These are phyloP conservation scores for Phytophthora pluvialis DNA, from an alignment of 352 stramenopile genomes.

Conservation along the genomic window DNA sequence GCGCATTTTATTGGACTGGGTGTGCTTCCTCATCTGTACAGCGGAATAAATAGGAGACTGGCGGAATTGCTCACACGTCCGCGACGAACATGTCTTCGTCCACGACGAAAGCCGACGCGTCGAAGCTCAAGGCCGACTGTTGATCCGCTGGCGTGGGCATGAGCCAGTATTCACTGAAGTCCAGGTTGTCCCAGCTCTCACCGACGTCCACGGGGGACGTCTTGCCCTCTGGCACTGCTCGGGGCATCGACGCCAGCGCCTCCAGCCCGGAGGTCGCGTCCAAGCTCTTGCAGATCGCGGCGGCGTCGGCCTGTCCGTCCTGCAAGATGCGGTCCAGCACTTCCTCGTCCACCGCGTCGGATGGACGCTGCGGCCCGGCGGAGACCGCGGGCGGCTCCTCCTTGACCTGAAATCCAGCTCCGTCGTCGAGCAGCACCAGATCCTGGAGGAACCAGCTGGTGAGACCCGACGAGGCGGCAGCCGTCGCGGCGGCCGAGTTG, in stretches of 20 bases:
- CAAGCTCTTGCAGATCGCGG: slow-evolving; percentile 19
- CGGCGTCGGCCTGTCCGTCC: slow-evolving; percentile 21
- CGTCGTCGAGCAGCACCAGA: slow-evolving; percentile 37
- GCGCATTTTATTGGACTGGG: slow-evolving; percentile 19
- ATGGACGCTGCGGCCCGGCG: slow-evolving; percentile 2
- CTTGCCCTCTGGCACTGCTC: slow-evolving; percentile 17
- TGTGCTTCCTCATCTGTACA: slow-evolving; percentile 27
- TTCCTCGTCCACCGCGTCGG: slow-evolving; percentile 20
- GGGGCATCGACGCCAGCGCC: slow-evolving; percentile 17
- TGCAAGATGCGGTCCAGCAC: slow-evolving; percentile 24
- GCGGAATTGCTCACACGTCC: slow-evolving; percentile 32
- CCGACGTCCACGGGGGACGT: slow-evolving; percentile 51
- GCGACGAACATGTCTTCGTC: slow-evolving; percentile 44
- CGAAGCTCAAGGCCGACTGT: slow-evolving; percentile 22
- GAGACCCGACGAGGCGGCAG: slow-evolving; percentile 4
- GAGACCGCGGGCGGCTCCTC: slow-evolving; percentile 1
- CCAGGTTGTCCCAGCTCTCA: slow-evolving; percentile 39
- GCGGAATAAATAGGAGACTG: slow-evolving; percentile 39
- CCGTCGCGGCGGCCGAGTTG: slow-evolving; percentile 1
- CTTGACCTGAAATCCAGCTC: slow-evolving; percentile 15
- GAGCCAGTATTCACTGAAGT: slow-evolving; percentile 41
- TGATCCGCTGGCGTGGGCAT: slow-evolving; percentile 20
- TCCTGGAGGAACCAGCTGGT: slow-evolving; percentile 39
- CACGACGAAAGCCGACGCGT: slow-evolving; percentile 26
- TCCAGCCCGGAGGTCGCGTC: slow-evolving; percentile 28